phyloP scores from a whole-genome alignment of 202 grass and related monocot genomes.

The Schoenoplectus tabernaemontani region DNA sequence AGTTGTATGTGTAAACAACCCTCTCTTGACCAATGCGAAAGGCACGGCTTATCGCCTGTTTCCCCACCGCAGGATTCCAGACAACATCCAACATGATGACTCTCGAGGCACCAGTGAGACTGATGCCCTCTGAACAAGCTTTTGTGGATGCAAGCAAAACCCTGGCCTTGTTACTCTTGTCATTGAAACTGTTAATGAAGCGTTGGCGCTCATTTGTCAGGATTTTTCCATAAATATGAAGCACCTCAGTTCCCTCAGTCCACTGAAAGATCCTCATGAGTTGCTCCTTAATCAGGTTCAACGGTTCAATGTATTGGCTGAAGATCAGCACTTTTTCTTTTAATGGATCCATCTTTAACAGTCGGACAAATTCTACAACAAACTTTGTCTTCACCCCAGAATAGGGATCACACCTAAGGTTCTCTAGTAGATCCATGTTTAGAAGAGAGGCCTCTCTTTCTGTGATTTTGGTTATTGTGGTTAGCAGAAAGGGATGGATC shows the following conservation, averaged over 20 bases:
- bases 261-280: background rate
- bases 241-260: background rate
- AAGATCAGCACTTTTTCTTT: background rate
- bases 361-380: background rate
- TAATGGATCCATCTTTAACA: background rate
- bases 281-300: background rate
- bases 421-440: background rate
- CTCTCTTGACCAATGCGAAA: background rate
- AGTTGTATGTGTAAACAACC: background rate
- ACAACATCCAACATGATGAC: background rate
- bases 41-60: background rate
- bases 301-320: background rate
- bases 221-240: background rate
- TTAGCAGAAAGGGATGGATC: background rate
- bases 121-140: background rate
- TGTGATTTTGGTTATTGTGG: background rate
- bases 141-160: background rate
- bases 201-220: background rate
- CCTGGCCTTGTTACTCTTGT: background rate
- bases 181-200: background rate
- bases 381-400: background rate
- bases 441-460: background rate
- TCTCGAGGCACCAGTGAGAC: background rate
- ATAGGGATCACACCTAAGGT: background rate
- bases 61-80: background rate